Base-by-base conservation (phyloP, 73 alveolate species). In the Urostyla sp. region DNA sequence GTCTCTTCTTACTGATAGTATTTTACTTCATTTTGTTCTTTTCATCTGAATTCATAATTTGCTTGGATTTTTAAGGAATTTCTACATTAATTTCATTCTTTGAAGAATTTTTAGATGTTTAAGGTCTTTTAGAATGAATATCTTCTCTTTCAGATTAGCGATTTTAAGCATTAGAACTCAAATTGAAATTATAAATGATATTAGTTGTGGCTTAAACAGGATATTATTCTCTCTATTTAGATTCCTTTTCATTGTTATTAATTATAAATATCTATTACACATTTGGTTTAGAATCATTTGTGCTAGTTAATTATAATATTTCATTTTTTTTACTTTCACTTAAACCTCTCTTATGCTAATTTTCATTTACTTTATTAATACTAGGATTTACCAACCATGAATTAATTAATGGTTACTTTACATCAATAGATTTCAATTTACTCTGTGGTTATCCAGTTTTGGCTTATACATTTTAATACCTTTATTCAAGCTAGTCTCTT, bases 161-260 rank as follows among this genome's bases (percentile, higher is more conserved):
- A 18, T 66, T 40, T 30, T 20, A 1, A 30, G 58, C 55, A 48
- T 53, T 44, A 1, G 84, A 72, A 28, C 58, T 69, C 35, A 69
- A 40, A 50, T 69, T 69, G 84, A 69, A 69, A 40, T 69, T 69
- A 27, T 69, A 69, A 37, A 69, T 69, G 2, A 69, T 69, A 55
- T 69, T 69, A 1, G 84, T 69, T 10, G 20, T 40, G 52, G 52
- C 20, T 16, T 40, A 16, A 10, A 11, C 20, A 10, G 20, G 20
- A 16, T 40, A 40, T 40, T 40, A 40, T 40, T 40, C 52, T 40
- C 10, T 11, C 20, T 10, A 40, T 40, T 16, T 16, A 40, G 10
- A 40, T 16, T 40, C 20, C 52, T 40, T 16, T 16, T 40, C 15
- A 40, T 40, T 16, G 52, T 16, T 40, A 40, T 40, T 40, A 40